Evolutionary conservation across 768 basidiomycete genomes (phyloP), one percentile per base, ranked within the genome.

Genomic region (Russula brevipes): DNA sequence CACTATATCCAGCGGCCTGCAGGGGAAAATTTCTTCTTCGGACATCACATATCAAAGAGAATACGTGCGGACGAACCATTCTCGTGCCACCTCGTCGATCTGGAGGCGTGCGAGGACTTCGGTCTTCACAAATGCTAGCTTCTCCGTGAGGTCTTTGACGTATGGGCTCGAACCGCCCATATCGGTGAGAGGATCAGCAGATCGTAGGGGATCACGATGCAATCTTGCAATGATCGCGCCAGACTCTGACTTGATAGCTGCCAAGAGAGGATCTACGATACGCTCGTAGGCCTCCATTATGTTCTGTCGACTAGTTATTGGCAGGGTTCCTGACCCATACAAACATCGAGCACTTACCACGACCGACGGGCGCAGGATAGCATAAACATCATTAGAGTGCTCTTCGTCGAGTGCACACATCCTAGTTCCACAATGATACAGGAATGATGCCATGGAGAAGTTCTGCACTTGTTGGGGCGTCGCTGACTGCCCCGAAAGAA

Each of bases 111-210:
- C 81, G 12, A 98, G 72, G 19, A 98, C 73, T 69, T 95, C 92
- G 16, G 77, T 72, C 74, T 91, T 91, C 66, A 98, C 78, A 70
- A 91, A 94, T 1, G 79, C 75, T 51, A 99, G 76, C 75, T 93
- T 97, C 61, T 97, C 95, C 8, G 86, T 82, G 59, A 99, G 79
- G 66, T 96, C 94, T 72, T 91, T 90, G 84, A 98, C 89, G 74
- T 98, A 98, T 14, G 86, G 73, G 73, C 91, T 96, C 5, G 88
- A 77, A 16, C 84, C 84, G 72, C 84, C 82, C 68, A 78, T 76
- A 1, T 73, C 78, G 1, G 77, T 70, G 60, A 78, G 73, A 17
- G 88, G 81, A 66, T 94, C 91, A 10, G 82, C 74, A 9, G 83
- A 76, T 74, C 87, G 89, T 54, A 83, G 82, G 72, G 94, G 91